Percentiles rank a stretch among this genome's conserved stretches.
phyloP scores from a whole-genome alignment of 768 basidiomycete genomes.

The Russula earlei region DNA sequence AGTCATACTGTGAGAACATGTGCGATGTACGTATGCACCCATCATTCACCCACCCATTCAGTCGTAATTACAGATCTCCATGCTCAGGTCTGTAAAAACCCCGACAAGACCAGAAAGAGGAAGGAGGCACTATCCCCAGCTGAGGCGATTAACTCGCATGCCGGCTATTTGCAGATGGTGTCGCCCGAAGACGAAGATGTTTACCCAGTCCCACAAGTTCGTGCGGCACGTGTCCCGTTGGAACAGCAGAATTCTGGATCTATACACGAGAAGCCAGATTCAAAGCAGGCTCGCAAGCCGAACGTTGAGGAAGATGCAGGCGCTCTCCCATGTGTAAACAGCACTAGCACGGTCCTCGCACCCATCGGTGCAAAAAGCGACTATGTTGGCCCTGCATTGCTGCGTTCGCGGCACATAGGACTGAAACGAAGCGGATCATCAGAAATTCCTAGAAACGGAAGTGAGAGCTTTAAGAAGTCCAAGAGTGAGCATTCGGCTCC shows the following conservation, averaged over 20 bases:
- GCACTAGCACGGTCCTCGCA: slow-evolving; percentile 15
- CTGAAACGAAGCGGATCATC: slow-evolving; percentile 8
- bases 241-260: neutral
- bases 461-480: slow-evolving; percentile 6
- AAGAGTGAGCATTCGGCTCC: neutral
- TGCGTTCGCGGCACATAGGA: slow-evolving; percentile 13
- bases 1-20: slow-evolving; percentile 60
- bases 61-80: neutral
- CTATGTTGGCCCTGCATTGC: slow-evolving; percentile 15
- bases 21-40: slow-evolving; percentile 53
- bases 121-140: slow-evolving; percentile 41
- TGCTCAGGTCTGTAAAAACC: slow-evolving; percentile 65
- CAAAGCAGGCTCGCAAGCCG: neutral
- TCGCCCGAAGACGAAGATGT: slow-evolving; percentile 26
- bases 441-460: neutral
- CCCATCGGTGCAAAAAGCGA: slow-evolving; percentile 12
- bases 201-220: slow-evolving; percentile 5
- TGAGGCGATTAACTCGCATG: slow-evolving; percentile 25
- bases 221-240: neutral
- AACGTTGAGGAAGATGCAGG: neutral
- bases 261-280: neutral
- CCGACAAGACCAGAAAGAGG: slow-evolving; percentile 49
- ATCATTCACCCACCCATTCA: neutral
- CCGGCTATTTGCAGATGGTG: slow-evolving; percentile 12
- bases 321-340: slow-evolving; percentile 4